Evolutionary conservation across 2,329 filamentous ascomycete species (phyloP).

Genomic region (Aspergillus ochraceus): DNA sequence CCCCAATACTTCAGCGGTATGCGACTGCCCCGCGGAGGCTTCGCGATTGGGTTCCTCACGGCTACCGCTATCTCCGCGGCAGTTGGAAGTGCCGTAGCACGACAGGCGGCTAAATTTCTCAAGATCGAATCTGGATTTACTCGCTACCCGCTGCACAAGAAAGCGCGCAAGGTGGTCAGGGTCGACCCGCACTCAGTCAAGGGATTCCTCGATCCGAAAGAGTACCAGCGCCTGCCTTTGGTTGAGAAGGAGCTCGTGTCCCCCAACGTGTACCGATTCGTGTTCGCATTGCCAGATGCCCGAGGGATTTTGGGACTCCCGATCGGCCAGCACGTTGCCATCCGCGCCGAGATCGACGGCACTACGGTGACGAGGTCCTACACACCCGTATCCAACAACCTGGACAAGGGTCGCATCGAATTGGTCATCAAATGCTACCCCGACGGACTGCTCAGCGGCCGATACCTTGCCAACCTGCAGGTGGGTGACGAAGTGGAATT

Average conservation of each 20-base stretch:
- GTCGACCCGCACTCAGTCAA: constrained; percentile 41
- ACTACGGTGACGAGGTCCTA: constrained; percentile 54
- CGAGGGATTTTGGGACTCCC: constrained; percentile 54
- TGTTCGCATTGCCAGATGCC: constrained; percentile 50
- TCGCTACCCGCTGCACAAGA: constrained; percentile 40
- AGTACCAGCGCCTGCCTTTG: constrained; percentile 51
- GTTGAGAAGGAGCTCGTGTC: constrained; percentile 24
- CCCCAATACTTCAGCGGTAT: constrained; percentile 4
- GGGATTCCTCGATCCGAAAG: constrained; percentile 53
- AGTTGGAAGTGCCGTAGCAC: constrained; percentile 7
- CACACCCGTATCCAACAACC: constrained; percentile 46
- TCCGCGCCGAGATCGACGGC: constrained; percentile 50
- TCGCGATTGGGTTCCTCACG: constrained; percentile 22
- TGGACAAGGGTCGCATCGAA: constrained; percentile 34
- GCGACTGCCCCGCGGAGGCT: constrained; percentile 18
- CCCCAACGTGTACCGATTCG: constrained; percentile 42
- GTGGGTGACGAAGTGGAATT: constrained; percentile 36
- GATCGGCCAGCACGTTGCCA: constrained; percentile 58
- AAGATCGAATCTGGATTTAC: constrained; percentile 28
- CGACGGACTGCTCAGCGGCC: constrained; percentile 33
- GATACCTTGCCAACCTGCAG: constrained; percentile 31
- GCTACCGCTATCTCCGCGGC: constrained; percentile 18
- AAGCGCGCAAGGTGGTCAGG: constrained; percentile 39
- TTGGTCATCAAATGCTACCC: constrained; percentile 39
- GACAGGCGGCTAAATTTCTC: constrained; percentile 18